These are phyloP conservation scores for Suillus decipiens DNA, from an alignment of 768 basidiomycete species.

Conservation along the genomic window DNA sequence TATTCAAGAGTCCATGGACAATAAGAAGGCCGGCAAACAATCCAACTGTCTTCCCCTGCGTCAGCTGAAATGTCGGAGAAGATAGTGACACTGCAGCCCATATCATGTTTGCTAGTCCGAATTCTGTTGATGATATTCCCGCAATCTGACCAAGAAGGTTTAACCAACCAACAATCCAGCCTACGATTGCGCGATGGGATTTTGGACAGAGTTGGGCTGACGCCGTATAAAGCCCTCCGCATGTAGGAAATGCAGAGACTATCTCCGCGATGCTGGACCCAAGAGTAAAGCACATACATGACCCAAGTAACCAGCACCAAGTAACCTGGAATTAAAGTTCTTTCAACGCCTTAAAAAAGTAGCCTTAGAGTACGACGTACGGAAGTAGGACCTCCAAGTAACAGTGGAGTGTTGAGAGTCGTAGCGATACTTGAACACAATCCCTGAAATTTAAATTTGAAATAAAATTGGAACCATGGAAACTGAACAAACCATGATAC, in stretches of 20 bases:
- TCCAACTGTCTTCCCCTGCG: conserved; percentile 71
- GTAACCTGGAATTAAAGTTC: conserved; percentile 40
- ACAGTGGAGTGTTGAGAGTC: conserved; percentile 74
- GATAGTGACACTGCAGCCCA: conserved; percentile 59
- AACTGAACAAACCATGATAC: conserved; percentile 58
- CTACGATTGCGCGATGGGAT: conserved; percentile 63
- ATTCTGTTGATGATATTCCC: conserved; percentile 84
- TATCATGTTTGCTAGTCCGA: conserved; percentile 78
- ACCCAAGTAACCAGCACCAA: conserved; percentile 79
- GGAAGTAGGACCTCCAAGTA: conserved; percentile 68
- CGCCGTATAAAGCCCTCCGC: conserved; percentile 78
- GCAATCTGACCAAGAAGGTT: conserved; percentile 86
- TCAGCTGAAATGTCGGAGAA: conserved; percentile 8
- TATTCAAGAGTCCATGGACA: conserved; percentile 72
- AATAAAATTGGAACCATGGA: conserved; percentile 4
- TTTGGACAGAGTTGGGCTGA: conserved; percentile 69
- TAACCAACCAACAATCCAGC: conserved; percentile 82
- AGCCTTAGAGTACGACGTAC: conserved; percentile 36
- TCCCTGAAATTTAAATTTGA: conserved; percentile 40
- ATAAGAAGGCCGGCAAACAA: conserved; percentile 76
- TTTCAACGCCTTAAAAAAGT: conserved; percentile 3
- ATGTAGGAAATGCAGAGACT: conserved; percentile 74
- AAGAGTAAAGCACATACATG: conserved; percentile 72
- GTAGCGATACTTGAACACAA: conserved; percentile 77
- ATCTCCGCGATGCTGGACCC: conserved; percentile 77